Conservation (phyloP, 352 stramenopile species). For the Phytophthora colocasiae region DNA sequence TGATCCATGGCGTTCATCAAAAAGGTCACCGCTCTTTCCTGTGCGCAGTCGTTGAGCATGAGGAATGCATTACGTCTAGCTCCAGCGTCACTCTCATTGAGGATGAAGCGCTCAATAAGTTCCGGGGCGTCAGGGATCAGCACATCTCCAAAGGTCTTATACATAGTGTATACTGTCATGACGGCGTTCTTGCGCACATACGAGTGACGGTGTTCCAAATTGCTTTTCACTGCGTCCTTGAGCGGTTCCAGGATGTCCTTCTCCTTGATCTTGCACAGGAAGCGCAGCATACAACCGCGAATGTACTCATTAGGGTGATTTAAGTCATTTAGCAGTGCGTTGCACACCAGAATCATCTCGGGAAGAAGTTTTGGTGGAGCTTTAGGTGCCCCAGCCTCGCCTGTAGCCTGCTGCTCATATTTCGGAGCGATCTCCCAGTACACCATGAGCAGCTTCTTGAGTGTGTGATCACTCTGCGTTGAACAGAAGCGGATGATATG, state of each 20-base stretch:
- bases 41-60: slow-evolving; percentile 99
- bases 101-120: slow-evolving; percentile 96
- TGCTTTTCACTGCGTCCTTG: slow-evolving; percentile 95
- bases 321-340: slow-evolving; percentile 99
- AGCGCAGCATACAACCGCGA: slow-evolving; percentile 98
- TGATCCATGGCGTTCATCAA: slow-evolving; percentile 98
- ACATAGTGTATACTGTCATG: slow-evolving; percentile 98
- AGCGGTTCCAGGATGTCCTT: slow-evolving; percentile 94
- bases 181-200: slow-evolving; percentile 99
- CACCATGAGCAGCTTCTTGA: slow-evolving; percentile 99
- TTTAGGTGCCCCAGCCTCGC: slow-evolving; percentile 36
- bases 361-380: slow-evolving; percentile 95
- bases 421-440: slow-evolving; percentile 99
- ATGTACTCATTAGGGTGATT: slow-evolving; percentile 99
- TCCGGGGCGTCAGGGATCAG: slow-evolving; percentile 98
- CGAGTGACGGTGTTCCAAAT: slow-evolving; percentile 98
- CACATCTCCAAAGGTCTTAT: slow-evolving; percentile 94
- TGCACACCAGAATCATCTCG: slow-evolving; percentile 99
- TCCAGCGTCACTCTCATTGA: slow-evolving; percentile 94
- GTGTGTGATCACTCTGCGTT: slow-evolving; percentile 98
- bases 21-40: slow-evolving; percentile 98
- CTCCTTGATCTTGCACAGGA: slow-evolving; percentile 99
- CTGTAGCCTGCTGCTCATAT: slow-evolving; percentile 88
- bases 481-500: slow-evolving; percentile 99
- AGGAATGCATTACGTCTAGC: slow-evolving; percentile 98